Evolutionary conservation across 768 basidiomycete species (phyloP).

Genomic region (Boletus reticulatus): DNA sequence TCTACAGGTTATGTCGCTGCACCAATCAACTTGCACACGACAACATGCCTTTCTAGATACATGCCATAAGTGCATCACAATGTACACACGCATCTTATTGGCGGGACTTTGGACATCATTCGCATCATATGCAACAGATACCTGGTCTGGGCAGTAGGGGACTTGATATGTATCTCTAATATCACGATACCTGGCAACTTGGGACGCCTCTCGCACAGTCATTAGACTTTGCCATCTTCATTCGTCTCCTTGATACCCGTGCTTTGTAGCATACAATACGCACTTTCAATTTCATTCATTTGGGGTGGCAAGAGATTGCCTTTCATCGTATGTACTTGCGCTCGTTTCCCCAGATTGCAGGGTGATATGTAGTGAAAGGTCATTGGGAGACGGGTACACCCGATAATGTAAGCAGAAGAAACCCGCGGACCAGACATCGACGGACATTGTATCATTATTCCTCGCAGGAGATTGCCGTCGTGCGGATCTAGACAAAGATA

Average conservation of each 20-base stretch:
- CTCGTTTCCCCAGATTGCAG: not conserved
- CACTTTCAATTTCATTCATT: slow-evolving; percentile 7
- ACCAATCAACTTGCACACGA: not conserved
- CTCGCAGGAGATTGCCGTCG: not conserved
- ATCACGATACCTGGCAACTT: slow-evolving; percentile 12
- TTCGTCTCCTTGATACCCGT: slow-evolving; percentile 16
- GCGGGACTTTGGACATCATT: slow-evolving; percentile 13
- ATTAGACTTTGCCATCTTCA: not conserved
- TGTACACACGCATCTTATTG: slow-evolving; percentile 23
- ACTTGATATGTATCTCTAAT: slow-evolving; percentile 21
- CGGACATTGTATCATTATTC: no score
- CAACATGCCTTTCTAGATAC: not conserved
- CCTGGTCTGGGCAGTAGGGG: not conserved
- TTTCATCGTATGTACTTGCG: not conserved
- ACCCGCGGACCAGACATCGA: no score
- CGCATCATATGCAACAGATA: slow-evolving; percentile 2
- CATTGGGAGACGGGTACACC: no score
- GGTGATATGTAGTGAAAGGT: no score
- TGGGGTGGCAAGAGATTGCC: slow-evolving; percentile 22
- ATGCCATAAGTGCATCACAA: slow-evolving; percentile 24
- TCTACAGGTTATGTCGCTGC: not conserved
- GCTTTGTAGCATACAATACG: slow-evolving; percentile 5
- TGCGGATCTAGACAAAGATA: not conserved
- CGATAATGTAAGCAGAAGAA: no score
- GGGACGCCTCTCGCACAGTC: slow-evolving; percentile 4